Evolutionary conservation across 164 flowering plant genomes (phyloP).

Genomic region (Taxillus chinensis): DNA sequence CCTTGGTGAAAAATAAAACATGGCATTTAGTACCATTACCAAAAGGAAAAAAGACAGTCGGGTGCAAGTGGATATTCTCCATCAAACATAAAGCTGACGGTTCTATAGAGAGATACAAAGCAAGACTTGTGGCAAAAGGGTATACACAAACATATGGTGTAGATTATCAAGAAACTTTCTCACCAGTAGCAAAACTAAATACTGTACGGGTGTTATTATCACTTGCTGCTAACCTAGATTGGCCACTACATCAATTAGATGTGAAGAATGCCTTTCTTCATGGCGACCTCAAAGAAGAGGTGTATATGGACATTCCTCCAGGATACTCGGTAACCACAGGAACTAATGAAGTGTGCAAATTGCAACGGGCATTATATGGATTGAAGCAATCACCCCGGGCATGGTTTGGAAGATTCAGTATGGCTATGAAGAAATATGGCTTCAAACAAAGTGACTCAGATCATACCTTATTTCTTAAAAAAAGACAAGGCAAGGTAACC

Average conservation of each 20-base stretch:
- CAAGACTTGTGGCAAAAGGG: slow-evolving; percentile 8
- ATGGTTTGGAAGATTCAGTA: not conserved
- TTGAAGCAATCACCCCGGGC: slow-evolving; percentile 3
- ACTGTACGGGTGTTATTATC: not conserved
- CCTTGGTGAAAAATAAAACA: not conserved
- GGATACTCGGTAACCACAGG: slow-evolving; percentile 1
- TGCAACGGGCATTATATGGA: slow-evolving; percentile 1
- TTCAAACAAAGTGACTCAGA: not conserved
- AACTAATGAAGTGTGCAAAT: slow-evolving; percentile 3
- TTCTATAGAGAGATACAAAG: slow-evolving; percentile 5
- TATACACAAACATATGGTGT: slow-evolving; percentile 5
- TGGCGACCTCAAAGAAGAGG: too few species aligned
- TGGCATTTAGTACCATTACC: slow-evolving; percentile 4
- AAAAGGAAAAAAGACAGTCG: slow-evolving; percentile 4
- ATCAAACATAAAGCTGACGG: slow-evolving; percentile 6
- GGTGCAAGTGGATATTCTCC: slow-evolving; percentile 6
- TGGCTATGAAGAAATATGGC: slow-evolving; percentile 4
- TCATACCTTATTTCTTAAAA: not conserved
- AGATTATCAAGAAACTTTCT: slow-evolving; percentile 2
- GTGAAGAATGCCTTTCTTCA: too few species aligned
- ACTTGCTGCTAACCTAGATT: not conserved
- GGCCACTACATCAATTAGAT: too few species aligned
- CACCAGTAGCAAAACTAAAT: slow-evolving; percentile 6
- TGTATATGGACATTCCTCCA: slow-evolving; percentile 3
- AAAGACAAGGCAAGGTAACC: not conserved